Percentiles rank a stretch among this genome's conserved stretches.
These are phyloP conservation scores for Peniophora sp. DNA, from an alignment of 1,284 basidiomycete species.

Conservation along the genomic window DNA sequence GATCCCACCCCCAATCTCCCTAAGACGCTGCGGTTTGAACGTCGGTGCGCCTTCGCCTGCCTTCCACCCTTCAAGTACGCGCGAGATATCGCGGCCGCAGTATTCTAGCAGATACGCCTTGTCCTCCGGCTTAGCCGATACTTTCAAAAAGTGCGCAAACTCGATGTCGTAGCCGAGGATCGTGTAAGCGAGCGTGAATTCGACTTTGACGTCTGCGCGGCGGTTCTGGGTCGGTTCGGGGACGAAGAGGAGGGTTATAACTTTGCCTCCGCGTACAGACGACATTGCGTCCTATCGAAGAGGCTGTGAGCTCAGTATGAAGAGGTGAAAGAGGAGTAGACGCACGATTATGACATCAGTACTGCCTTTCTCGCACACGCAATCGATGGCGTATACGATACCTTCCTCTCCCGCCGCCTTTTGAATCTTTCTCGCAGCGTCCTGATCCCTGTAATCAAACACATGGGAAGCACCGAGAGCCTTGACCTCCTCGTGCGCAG, in stretches of 20 bases:
- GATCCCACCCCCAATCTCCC: background rate
- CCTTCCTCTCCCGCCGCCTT: slow-evolving; percentile 5
- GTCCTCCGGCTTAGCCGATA: background rate
- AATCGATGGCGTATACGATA: background rate
- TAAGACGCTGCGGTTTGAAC: background rate
- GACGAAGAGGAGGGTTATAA: slow-evolving; percentile 2
- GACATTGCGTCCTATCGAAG: background rate
- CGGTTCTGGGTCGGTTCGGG: slow-evolving; percentile 1
- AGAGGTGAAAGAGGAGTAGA: background rate
- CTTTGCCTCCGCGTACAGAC: background rate
- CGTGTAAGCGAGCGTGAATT: slow-evolving; percentile 12
- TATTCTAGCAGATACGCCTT: background rate
- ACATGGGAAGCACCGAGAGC: slow-evolving; percentile 29
- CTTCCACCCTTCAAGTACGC: background rate
- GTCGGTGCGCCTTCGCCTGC: background rate
- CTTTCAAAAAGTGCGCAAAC: background rate
- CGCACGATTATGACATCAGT: background rate
- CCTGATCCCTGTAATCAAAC: slow-evolving; percentile 24
- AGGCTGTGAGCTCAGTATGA: background rate
- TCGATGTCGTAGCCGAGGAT: slow-evolving; percentile 8
- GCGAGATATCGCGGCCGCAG: background rate
- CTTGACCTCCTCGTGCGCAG: slow-evolving; percentile 28
- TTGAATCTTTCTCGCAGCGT: slow-evolving; percentile 15
- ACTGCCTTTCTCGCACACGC: slow-evolving; percentile 4
- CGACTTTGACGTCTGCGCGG: slow-evolving; percentile 3